Base-by-base conservation (phyloP, 148 eudicot genomes). In the Euryodendron excelsum region DNA sequence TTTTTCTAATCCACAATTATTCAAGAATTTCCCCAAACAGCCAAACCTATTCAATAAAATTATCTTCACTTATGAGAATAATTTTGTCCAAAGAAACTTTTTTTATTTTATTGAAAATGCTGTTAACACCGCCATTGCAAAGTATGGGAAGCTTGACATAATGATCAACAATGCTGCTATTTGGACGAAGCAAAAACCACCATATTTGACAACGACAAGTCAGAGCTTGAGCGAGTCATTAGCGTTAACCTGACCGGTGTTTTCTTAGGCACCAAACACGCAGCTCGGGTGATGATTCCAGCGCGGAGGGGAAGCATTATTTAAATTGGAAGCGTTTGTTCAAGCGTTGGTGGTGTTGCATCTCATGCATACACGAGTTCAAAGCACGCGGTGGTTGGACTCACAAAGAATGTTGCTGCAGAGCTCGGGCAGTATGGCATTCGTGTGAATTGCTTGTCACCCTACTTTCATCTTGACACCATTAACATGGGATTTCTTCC, bases 391-490 rank as follows among this genome's bases (percentile, higher is more conserved):
- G 75, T 81, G 13, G 63, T 83, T 17, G 88, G 88, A 33, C 75
- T 86, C 0, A 80, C 73, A 4, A 80, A n/a, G 67, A 81, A 78
- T 39, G 50, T 78, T 1, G 82, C 84, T 1, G 84, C 74, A 13
- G 88, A 86, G 65, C 86, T 86, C 2, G 88, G 88, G 52, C 73
- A 71, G 33, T 63, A 75, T 67, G 83, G 84, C 41, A 69, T 86
- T 25, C 70, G 88, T 7, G 86, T 86, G 21, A 86, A 86, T 50
- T 86, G n/a, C n/a, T n/a, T n/a, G n/a, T n/a, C n/a, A n/a, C n/a
- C n/a, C n/a, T n/a, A n/a, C n/a, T n/a, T n/a, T n/a, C n/a, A n/a
- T n/a, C n/a, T n/a, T n/a, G 3, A 83, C 88, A 0, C 78, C 77
- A 27, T 4, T 83, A 64, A 3, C 68, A 15, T 79, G 0, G 37